phyloP scores from a whole-genome alignment of 345 rosid genomes.

The Jatropha curcas region DNA sequence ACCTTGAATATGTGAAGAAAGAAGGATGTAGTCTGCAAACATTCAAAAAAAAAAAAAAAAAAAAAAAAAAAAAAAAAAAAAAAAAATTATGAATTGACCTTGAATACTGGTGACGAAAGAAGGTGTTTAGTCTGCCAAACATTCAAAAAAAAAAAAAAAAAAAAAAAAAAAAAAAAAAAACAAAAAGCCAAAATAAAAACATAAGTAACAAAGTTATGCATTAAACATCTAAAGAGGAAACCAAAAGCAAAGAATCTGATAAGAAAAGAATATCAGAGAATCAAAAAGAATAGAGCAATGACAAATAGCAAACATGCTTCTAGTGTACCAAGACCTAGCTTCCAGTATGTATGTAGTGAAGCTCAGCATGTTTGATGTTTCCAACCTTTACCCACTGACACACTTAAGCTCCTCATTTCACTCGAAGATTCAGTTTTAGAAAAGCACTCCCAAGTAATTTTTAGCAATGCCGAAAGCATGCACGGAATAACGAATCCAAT shows the following conservation, averaged over 20 bases:
- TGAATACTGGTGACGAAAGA: too few species aligned
- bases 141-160: too few species aligned
- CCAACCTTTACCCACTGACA: not conserved
- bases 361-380: not conserved
- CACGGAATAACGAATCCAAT: not conserved
- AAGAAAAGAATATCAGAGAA: not conserved
- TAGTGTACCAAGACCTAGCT: not conserved
- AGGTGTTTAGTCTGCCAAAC: too few species aligned
- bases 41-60: too few species aligned
- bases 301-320: not conserved
- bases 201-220: not conserved
- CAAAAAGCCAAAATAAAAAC: constrained; percentile 7
- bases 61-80: constrained; percentile 2
- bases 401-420: not conserved
- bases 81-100: too few species aligned
- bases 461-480: not conserved
- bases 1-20: constrained; percentile 85
- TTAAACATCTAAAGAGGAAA: not conserved
- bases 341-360: not conserved
- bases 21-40: constrained; percentile 83
- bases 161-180: too few species aligned
- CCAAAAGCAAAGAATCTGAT: not conserved
- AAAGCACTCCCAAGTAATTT: not conserved
- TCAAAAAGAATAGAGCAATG: not conserved
- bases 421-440: not conserved